Evolutionary conservation across 805 yeast genomes (phyloP).

Genomic region (Wickerhamomyces subpelliculosus): DNA sequence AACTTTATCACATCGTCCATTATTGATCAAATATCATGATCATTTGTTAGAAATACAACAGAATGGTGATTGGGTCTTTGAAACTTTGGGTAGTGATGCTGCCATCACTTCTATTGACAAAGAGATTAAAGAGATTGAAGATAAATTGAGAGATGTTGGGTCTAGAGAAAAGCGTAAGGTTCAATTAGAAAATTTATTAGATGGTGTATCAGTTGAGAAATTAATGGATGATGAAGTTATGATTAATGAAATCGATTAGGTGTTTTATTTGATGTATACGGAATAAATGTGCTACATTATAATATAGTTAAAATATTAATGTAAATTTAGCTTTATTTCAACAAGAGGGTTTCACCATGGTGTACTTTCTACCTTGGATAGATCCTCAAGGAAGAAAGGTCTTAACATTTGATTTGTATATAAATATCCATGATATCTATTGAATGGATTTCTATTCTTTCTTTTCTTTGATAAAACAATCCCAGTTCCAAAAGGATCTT

Average conservation of each 20-base stretch:
- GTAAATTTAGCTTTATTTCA: not conserved
- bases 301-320: too few species aligned
- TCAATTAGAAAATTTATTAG: conserved; percentile 39
- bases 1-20: conserved; percentile 78
- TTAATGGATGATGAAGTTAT: not conserved
- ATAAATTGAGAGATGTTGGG: conserved; percentile 51
- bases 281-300: too few species aligned
- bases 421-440: conserved; percentile 32
- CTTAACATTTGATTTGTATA: conserved; percentile 8
- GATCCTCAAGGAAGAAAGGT: conserved; percentile 6
- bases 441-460: conserved; percentile 49
- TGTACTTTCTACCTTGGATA: not conserved
- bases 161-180: conserved; percentile 52
- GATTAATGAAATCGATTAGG: not conserved
- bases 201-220: conserved; percentile 12
- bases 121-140: conserved; percentile 63
- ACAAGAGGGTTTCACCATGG: conserved; percentile 5
- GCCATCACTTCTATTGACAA: conserved; percentile 63
- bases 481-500: conserved; percentile 53
- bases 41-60: conserved; percentile 62
- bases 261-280: too few species aligned
- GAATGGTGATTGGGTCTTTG: conserved; percentile 51
- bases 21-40: conserved; percentile 80
- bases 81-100: conserved; percentile 58
- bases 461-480: conserved; percentile 42